Base-by-base conservation (phyloP, 2,329 filamentous ascomycete species). In the Pezizomycotina sp. region DNA sequence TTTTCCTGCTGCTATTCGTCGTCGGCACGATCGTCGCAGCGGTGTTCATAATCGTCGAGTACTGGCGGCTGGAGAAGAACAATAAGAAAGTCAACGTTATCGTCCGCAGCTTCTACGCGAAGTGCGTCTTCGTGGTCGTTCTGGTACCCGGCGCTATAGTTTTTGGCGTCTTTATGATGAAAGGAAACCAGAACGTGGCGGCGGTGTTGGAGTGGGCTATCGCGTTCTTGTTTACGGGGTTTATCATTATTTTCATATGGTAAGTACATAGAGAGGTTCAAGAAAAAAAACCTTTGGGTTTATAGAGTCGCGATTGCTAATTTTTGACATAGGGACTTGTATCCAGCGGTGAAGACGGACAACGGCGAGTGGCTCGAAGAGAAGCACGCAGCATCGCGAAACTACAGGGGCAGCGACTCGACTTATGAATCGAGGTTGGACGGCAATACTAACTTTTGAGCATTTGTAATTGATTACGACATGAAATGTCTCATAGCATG, bases 161-260 rank as follows among this genome's bases (percentile, higher is more conserved):
- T 27, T 95, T 95, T 55, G 75, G 64, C 14, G 63, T 71, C 3
- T 63, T 62, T 36, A 66, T 63, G 22, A 63, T 60, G 24, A 58
- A 55, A 3, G 42, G 59, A 6, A 52, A 63, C 15, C 66, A 65
- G 50, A 76, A 89, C 56, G 58, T 62, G 1, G 81, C 75, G 24
- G 89, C 83, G 4, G 61, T 91, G 34, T 57, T 93, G 20, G 86
- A 95, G 60, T 77, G 71, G 71, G 56, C 60, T 42, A 72, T 93
- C 47, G 71, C 82, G 20, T 73, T 92, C 53, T 65, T 92, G 53
- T 93, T 84, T 60, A 80, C 78, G 34, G 77, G 84, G 53, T 95
- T 92, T 60, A 66, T 91, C 43, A 68, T 86, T 45, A 82, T 77
- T 43, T 95, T 92, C 62, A 68, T 77, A 6, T 36, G n/a, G n/a